Base-by-base conservation (phyloP, 2,329 filamentous ascomycete species). In the Fusarium proliferatum region DNA sequence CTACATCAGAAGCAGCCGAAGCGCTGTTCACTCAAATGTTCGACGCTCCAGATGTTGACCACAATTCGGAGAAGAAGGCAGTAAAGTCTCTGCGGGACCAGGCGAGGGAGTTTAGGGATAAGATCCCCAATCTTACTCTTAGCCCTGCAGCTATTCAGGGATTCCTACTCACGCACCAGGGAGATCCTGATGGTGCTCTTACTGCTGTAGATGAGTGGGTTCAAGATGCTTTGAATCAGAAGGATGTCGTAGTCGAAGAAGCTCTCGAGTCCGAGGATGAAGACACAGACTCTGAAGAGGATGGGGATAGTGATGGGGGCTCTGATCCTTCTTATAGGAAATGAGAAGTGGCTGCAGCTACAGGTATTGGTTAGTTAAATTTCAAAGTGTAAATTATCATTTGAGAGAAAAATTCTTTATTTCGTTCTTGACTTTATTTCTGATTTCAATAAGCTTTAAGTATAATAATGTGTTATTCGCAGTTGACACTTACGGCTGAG, bases 121-220 rank as follows among this genome's bases (percentile, higher is more conserved):
- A 49, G 28, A 34, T 73, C 6, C 70, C 70, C 0, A 42, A 68
- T 28, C 38, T 33, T 38, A 23, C 45, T 4, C 67, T 71, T 38
- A 71, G 64, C 2, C 70, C 70, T 6, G 70, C 70, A 3, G 64
- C 65, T 26, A 61, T 73, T 26, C 70, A 73, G 36, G 68, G 69
- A 6, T 72, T 56, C 26, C 45, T 73, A 0, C 68, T 72, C 16
- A 63, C 30, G 2, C 51, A 71, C 1, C 67, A 63, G 3, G 64
- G 64, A 21, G 58, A 69, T 2, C 67, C 67, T 8, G 39, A 36
- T 10, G 64, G 58, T 2, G 67, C 67, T 41, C 36, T 69, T 46
- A 46, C 33, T 26, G 58, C 41, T 55, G 58, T 48, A 3, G 64
- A 53, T 26, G 16, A 11, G 1, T 68, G 67, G 64, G 64, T 69